Evolutionary conservation across 208 protist genomes (phyloP).

Genomic region (Tetramitus jugosus): DNA sequence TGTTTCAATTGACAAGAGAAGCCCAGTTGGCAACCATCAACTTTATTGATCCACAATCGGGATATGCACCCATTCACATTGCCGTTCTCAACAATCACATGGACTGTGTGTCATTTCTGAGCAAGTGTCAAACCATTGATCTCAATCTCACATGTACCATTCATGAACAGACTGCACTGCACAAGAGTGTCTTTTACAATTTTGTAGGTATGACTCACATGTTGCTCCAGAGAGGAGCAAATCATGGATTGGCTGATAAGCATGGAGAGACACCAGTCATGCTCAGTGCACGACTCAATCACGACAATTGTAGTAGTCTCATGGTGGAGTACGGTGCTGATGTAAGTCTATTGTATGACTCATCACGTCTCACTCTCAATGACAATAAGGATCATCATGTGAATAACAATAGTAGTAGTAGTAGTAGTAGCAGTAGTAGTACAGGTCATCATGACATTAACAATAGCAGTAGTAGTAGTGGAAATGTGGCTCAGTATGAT

Average conservation of each 20-base stretch:
- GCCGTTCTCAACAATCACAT: background rate
- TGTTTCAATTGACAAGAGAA: no score
- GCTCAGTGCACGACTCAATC: background rate
- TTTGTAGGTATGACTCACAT: no score
- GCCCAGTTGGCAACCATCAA: background rate
- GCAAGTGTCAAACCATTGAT: background rate
- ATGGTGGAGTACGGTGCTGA: constrained; percentile 3
- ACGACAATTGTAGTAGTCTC: background rate
- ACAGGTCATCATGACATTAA: no score
- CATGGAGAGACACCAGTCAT: background rate
- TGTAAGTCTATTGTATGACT: constrained; percentile 8
- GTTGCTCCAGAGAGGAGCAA: no score
- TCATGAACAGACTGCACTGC: background rate
- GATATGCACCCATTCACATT: background rate
- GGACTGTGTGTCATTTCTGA: no score
- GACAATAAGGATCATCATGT: no score
- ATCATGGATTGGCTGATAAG: background rate
- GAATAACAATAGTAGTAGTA: no score
- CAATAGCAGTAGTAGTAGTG: no score
- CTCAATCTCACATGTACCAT: background rate
- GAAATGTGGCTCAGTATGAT: no score
- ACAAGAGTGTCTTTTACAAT: no score
- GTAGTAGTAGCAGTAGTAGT: no score
- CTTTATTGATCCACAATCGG: background rate
- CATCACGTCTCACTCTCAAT: no score